A percentile compares a stretch with the other conserved stretches of the same genome.
Evolutionary conservation across 73 alveolate genomes (phyloP).

Genomic region (Paramecium biaurelia): DNA sequence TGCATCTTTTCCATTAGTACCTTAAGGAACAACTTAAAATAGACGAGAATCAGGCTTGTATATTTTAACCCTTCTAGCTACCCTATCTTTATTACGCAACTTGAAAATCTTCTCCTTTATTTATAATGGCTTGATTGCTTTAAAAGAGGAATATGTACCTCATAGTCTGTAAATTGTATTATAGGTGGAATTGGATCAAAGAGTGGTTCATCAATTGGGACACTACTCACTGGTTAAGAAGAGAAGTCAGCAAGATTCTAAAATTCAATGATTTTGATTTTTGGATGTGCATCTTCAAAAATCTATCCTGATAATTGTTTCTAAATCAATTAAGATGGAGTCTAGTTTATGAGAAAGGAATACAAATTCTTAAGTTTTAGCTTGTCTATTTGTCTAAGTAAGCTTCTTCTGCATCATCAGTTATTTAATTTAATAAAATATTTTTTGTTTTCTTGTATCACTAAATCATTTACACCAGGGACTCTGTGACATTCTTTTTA

Average conservation of each 20-base stretch:
- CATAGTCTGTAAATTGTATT: conserved; percentile 97
- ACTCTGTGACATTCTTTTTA: background rate
- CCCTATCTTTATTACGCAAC: conserved; percentile 94
- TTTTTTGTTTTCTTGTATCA: background rate
- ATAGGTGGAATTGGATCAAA: conserved; percentile 98
- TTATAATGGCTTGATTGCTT: conserved; percentile 72
- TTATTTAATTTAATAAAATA: conserved; percentile 22
- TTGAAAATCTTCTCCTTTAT: conserved; percentile 58
- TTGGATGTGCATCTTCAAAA: conserved; percentile 82
- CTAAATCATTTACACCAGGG: background rate
- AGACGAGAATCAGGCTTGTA: conserved; percentile 98
- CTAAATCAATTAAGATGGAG: conserved; percentile 79
- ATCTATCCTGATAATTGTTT: conserved; percentile 87
- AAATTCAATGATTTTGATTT: conserved; percentile 93
- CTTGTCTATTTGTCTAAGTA: background rate
- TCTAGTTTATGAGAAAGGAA: background rate
- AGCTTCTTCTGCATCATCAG: conserved; percentile 44
- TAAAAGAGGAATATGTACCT: conserved; percentile 78
- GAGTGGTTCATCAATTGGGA: conserved; percentile 98
- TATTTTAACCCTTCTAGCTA: conserved; percentile 96
- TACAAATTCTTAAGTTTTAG: conserved; percentile 4
- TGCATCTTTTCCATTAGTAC: conserved; percentile 67
- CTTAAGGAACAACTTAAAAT: conserved; percentile 94
- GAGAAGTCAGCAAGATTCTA: conserved; percentile 95
- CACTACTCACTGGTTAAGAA: conserved; percentile 94